Evolutionary conservation across 129 eudicot genomes (phyloP), one percentile per base, ranked within the genome.

Genomic region (Sambucus nigra): DNA sequence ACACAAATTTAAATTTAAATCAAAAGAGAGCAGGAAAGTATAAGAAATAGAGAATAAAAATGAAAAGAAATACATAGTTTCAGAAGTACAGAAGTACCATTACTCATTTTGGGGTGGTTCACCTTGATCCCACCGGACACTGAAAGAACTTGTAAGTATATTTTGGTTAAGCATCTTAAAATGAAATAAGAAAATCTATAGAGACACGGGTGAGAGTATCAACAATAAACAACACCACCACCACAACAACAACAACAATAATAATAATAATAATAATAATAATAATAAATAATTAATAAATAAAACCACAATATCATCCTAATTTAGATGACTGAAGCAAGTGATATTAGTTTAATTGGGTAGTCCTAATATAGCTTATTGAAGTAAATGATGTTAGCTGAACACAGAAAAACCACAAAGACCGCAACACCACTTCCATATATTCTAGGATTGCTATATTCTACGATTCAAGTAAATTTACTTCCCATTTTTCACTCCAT

Each of bases 51-150:
- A 35, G 12, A 35, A 35, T 7, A 35, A 35, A 35, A 2, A 35
- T 35, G 42, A 35, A 12, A 7, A n/a, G 11, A 65, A 19, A 57
- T 31, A 10, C 42, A 10, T 31, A 48, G 27, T 40, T 51, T 21
- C 13, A 7, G 17, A 19, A 65, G 64, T 32, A 26, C 48, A 64
- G 7, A 23, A 63, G 13, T 85, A 89, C 98, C 95, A 18, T 45
- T 84, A 57, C 93, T 85, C 94, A 89, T 81, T 61, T 66, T 60
- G 10, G 98, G 98, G 61, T 81, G 86, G 79, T 81, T 88, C 64
- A 89, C 79, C 76, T 76, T 84, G 78, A 89, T 89, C 66, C 98
- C 98, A 18, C 98, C 98, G 29, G 98, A 56, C 48, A 95, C 98
- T 38, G 98, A 89, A 62, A 89, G 83, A 76, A 89, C 98, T 89